phyloP scores from a whole-genome alignment of 1,139 yeast species.

The Zygoascus sp. region DNA sequence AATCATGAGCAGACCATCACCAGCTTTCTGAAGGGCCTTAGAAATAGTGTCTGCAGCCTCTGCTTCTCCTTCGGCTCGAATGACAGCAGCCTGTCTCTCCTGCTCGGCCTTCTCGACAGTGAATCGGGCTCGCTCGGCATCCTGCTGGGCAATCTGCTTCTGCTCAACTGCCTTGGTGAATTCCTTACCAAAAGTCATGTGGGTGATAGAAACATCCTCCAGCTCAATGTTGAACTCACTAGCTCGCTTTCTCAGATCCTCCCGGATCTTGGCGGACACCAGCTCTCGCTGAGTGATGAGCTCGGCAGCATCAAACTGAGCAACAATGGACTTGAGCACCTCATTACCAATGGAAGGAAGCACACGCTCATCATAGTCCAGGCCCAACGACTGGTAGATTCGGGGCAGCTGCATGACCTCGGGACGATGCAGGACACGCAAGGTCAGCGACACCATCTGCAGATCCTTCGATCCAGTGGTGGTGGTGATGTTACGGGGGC shows the following conservation, averaged over 20 bases:
- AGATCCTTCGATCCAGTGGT: conserved; percentile 96
- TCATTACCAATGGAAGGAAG: conserved; percentile 97
- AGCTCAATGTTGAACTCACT: conserved; percentile 82
- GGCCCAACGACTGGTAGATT: conserved; percentile 85
- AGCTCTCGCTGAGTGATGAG: conserved; percentile 95
- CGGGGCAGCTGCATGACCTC: conserved; percentile 76
- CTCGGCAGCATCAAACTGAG: conserved; percentile 98
- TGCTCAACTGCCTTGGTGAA: conserved; percentile 98
- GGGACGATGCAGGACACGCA: conserved; percentile 92
- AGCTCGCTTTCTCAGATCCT: conserved; percentile 81
- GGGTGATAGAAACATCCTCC: conserved; percentile 97
- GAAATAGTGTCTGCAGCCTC: conserved; percentile 96
- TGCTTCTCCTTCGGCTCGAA: conserved; percentile 99
- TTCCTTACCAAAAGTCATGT: conserved; percentile 94
- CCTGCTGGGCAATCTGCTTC: conserved; percentile 99
- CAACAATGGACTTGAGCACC: conserved; percentile 89
- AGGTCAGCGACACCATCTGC: conserved; percentile 90
- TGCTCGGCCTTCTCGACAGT: conserved; percentile 97
- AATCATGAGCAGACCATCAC: conserved; percentile 91
- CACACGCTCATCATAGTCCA: conserved; percentile 95
- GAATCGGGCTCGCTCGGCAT: conserved; percentile 94
- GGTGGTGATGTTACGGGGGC: conserved; percentile 88
- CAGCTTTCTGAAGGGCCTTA: conserved; percentile 88
- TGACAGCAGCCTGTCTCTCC: conserved; percentile 90
- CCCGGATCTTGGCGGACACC: conserved; percentile 84